Evolutionary conservation across 257 asterid genomes (phyloP).

Genomic region (Nicotiana tabacum): DNA sequence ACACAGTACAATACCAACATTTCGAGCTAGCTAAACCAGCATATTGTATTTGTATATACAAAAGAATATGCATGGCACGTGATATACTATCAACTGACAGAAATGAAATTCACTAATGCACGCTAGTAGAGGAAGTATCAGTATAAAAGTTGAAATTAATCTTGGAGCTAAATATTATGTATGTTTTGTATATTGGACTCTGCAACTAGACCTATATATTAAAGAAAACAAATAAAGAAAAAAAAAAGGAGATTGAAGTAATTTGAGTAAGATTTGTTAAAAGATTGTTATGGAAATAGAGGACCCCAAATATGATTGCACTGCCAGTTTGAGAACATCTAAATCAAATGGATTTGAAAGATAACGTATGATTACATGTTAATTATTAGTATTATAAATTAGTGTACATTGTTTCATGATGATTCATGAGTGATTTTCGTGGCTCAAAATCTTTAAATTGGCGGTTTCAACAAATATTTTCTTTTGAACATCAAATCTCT

Average conservation of each 20-base stretch:
- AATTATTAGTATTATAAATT: background rate
- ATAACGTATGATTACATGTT: background rate
- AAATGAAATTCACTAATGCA: no score
- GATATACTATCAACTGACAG: background rate
- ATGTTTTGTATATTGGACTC: background rate
- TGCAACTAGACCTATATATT: background rate
- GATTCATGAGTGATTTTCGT: constrained; percentile 8
- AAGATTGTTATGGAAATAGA: background rate
- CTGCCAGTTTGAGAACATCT: background rate
- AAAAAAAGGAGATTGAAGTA: background rate
- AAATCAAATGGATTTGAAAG: background rate
- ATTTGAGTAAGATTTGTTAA: background rate
- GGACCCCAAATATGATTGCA: constrained; percentile 4
- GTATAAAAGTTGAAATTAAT: no score
- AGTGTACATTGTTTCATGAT: background rate
- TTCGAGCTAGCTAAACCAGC: background rate
- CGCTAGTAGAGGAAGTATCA: no score
- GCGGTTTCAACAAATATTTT: background rate
- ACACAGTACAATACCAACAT: no score
- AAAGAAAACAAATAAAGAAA: background rate
- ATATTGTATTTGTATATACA: no score
- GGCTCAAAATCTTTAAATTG: background rate
- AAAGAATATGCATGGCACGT: no score
- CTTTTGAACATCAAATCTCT: background rate
- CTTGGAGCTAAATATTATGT: no score